Conservation (phyloP, 306 rosid species). For the Sindora glabra region DNA sequence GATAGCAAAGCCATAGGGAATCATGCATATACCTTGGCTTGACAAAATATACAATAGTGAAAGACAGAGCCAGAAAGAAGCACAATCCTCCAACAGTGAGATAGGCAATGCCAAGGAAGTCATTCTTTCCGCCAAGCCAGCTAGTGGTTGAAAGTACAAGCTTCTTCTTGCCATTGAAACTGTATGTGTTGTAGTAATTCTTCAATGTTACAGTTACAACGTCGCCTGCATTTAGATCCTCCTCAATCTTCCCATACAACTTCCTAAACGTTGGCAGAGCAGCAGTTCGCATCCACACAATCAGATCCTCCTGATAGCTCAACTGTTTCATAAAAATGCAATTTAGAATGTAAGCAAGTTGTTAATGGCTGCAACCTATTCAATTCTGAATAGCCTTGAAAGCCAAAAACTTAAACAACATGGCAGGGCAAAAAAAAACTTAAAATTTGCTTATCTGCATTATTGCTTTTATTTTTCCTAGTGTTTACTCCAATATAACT, state of each 20-base stretch:
- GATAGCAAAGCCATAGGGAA: not conserved
- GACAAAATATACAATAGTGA: conserved; percentile 66
- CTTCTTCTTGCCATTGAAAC: conserved; percentile 69
- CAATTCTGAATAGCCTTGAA: too few species aligned
- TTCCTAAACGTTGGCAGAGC: conserved; percentile 84
- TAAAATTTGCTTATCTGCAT: too few species aligned
- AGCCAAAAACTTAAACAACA: too few species aligned
- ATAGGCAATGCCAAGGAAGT: conserved; percentile 83
- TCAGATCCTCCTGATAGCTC: conserved; percentile 72
- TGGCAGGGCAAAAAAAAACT: too few species aligned
- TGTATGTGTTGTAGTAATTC: conserved; percentile 65
- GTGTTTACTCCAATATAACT: too few species aligned
- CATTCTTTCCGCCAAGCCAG: conserved; percentile 84
- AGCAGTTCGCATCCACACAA: conserved; percentile 91
- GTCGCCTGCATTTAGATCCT: conserved; percentile 50
- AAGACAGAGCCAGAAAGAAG: conserved; percentile 75
- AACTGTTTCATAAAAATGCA: conserved; percentile 49
- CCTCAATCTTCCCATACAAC: conserved; percentile 69
- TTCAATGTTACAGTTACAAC: conserved; percentile 31
- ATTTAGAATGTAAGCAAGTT: conserved; percentile 19
- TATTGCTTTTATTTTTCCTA: too few species aligned
- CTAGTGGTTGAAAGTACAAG: conserved; percentile 75
- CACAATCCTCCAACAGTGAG: conserved; percentile 88
- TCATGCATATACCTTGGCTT: conserved; percentile 72
- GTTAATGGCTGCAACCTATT: too few species aligned